Base-by-base conservation (phyloP, 2,329 filamentous ascomycete genomes). In the Fusarium neocosmosporiellum region DNA sequence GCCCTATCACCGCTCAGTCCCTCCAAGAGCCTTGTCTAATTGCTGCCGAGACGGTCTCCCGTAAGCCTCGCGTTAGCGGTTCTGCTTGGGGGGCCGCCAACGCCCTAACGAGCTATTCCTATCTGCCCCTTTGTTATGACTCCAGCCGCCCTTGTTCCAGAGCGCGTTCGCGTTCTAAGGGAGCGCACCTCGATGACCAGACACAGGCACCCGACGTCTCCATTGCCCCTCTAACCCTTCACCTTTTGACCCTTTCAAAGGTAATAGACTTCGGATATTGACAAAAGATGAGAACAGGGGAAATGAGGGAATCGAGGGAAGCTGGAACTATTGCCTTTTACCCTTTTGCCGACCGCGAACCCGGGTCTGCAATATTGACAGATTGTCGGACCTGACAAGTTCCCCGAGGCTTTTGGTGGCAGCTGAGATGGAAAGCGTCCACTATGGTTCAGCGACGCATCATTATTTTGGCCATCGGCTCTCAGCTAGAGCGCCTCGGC, bases 51-150 rank as follows among this genome's bases (percentile, higher is more conserved):
- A 58, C 63, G 54, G 53, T 60, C 60, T 20, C 34, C 27, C 29
- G 24, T 59, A 65, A 66, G 67, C 50, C 58, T 68, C 50, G 31
- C 62, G 71, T 71, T 70, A 75, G 65, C 65, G 36, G 20, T 59
- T 29, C 46, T 22, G 43, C 37, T 46, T 27, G 4, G 58, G 16
- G 34, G 58, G 41, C n/a, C 36, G 59, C 41, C 50, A 59, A 54
- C 57, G 29, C 65, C 63, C 55, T 74, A 72, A 70, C 70, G 34
- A 59, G 27, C 31, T 29, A 37, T 13, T 36, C 14, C 34, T 53
- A 41, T 48, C 27, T 14, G 67, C 63, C 71, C 71, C 71, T 73
- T 73, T 73, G 71, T 74, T 73, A 66, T 74, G 68, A 57, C 61
- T 55, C 62, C 58, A 66, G 34, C 59, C 55, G 24, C 71, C 71